Evolutionary conservation across 805 yeast genomes (phyloP), one percentile per base, ranked within the genome.

Genomic region (Nakazawaea anatomiae): DNA sequence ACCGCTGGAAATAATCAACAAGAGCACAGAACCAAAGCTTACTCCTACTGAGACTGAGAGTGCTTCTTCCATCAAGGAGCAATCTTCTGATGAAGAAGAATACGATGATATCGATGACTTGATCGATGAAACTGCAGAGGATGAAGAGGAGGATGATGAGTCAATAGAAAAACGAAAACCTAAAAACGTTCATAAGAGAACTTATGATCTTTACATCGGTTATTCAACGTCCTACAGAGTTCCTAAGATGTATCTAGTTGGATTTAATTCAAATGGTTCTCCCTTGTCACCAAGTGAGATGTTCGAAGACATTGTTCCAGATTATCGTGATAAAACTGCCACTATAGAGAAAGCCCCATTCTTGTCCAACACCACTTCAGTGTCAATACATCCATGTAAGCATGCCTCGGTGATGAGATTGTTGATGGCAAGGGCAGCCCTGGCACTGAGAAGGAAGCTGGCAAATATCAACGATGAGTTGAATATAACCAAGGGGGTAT

Each of bases 141-240:
- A 59, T 41, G 67, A 74, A 44, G 82, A 77, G 47, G 74, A 75
- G 45, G 78, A 73, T 40, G 67, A 62, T 18, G 71, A 32, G 35
- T 9, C 67, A 32, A 69, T 59, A 6, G 62, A 55, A 28, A 68
- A 65, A 7, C 68, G 69, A 41, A 65, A 60, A 18, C 50, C 60
- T 30, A 57, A 54, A 48, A 60, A 68, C 48, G 65, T 71, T 29
- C 69, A 69, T 30, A 77, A 78, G 62, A 73, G 97, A 56, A 80
- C 82, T 55, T 94, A 92, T 65, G 97, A 94, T 67, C 71, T 94
- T 46, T 94, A 86, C 71, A 90, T 94, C 59, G 81, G 95, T 3
- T 94, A 94, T 66, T 89, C 96, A 9, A 92, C 99, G 0, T 87
- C 96, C 1, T 94, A 94, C 64, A 76, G 98, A 42, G 99, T 94